Percentiles rank a stretch among this genome's conserved stretches.
Evolutionary conservation across 225 moss, liverwort and hornwort genomes (phyloP).

Genomic region (Pseudoscleropodium purum): DNA sequence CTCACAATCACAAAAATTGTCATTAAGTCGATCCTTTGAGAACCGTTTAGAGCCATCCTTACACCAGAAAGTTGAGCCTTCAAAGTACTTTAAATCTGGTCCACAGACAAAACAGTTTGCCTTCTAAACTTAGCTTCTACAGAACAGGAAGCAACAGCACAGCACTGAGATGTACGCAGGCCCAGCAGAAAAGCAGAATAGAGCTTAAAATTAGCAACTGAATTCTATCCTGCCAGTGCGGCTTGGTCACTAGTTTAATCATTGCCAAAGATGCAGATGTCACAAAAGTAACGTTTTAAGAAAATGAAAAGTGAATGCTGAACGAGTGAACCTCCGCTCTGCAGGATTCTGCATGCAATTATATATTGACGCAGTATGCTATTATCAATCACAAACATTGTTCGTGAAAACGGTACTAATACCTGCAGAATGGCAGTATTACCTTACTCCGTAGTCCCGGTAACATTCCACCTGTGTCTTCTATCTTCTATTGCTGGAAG

Average conservation of each 20-base stretch:
- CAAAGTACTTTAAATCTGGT: conserved; percentile 83
- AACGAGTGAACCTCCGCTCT: background rate
- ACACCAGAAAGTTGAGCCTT: conserved; percentile 68
- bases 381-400: background rate
- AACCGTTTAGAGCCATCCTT: conserved; percentile 72
- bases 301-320: background rate
- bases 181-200: background rate
- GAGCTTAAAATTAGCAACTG: background rate
- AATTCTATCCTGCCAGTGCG: background rate
- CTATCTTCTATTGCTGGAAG: background rate
- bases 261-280: background rate
- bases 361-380: background rate
- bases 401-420: background rate
- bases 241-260: background rate
- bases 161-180: background rate
- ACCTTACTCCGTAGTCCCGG: background rate
- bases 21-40: conserved; percentile 71
- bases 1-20: conserved; percentile 90
- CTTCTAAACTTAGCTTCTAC: background rate
- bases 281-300: background rate
- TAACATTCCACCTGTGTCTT: background rate
- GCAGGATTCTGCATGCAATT: background rate
- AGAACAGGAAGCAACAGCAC: background rate
- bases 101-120: background rate
- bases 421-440: background rate